These are phyloP conservation scores for Zizania palustris DNA, from an alignment of 202 grass and related monocot species.

Conservation along the genomic window DNA sequence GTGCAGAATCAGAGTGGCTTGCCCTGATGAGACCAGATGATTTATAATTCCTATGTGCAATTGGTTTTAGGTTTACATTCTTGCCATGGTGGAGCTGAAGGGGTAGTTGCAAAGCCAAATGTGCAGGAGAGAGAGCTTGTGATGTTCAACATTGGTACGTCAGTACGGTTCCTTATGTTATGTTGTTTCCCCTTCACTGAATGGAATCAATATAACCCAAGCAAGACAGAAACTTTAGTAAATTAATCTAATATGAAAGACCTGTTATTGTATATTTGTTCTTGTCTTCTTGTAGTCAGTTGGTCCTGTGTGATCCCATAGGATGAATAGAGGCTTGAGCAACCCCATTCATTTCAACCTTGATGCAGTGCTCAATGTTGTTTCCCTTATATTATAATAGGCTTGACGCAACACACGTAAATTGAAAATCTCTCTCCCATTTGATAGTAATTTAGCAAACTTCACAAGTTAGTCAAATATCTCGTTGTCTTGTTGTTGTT, in stretches of 20 bases:
- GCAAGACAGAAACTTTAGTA: neutral
- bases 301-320: neutral
- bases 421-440: neutral
- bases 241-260: neutral
- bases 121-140: conserved; percentile 61
- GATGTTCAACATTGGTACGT: conserved; percentile 81
- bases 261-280: neutral
- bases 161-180: neutral
- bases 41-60: conserved; percentile 3
- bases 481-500: neutral
- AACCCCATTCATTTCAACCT: neutral
- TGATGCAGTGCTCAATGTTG: neutral
- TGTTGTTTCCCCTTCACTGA: neutral
- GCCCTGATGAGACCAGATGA: neutral
- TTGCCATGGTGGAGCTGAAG: conserved; percentile 70
- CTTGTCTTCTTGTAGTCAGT: neutral
- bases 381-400: conserved; percentile 5
- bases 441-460: neutral
- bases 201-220: neutral
- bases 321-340: neutral
- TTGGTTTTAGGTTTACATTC: conserved; percentile 67
- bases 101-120: conserved; percentile 65
- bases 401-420: neutral
- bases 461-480: neutral
- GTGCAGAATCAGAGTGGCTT: neutral